Percentiles rank a stretch among this genome's conserved stretches.
These are phyloP conservation scores for Macrolepiota fuliginosa DNA, from an alignment of 768 basidiomycete genomes.

Conservation along the genomic window DNA sequence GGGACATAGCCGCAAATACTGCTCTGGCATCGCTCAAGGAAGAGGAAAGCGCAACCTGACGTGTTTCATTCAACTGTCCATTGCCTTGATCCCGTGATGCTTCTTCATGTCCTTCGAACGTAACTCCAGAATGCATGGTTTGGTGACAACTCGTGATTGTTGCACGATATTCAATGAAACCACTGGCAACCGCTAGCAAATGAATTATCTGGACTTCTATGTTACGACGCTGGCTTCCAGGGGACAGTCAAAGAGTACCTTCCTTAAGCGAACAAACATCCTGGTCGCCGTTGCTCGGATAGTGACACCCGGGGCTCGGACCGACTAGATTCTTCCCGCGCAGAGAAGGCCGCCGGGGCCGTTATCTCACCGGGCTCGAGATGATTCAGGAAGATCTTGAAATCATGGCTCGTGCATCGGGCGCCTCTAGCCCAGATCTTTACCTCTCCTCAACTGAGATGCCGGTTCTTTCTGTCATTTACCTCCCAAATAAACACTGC, in stretches of 20 bases:
- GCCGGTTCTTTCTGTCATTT: not conserved
- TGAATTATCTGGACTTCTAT: not conserved
- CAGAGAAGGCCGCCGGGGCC: not conserved
- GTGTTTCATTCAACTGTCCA: not conserved
- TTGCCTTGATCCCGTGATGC: conserved; percentile 2
- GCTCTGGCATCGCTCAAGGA: conserved; percentile 38
- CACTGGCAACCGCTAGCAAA: not conserved
- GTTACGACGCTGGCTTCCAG: not conserved
- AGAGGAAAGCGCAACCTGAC: not conserved
- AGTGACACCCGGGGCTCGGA: conserved; percentile 1
- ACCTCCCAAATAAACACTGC: not conserved
- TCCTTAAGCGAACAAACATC: not conserved
- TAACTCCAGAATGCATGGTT: not conserved
- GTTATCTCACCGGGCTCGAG: not conserved
- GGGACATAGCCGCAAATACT: conserved; percentile 42
- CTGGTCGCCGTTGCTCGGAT: conserved; percentile 2
- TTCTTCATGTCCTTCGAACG: not conserved
- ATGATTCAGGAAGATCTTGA: not conserved
- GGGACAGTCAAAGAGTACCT: not conserved
- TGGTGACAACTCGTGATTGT: not conserved
- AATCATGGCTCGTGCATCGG: not conserved
- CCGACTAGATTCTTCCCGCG: conserved; percentile 2
- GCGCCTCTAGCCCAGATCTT: not conserved
- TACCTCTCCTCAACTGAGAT: not conserved
- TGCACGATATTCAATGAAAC: not conserved